Conservation (phyloP, 192 early-diverging fungal species). For the Piromyces sp. region DNA sequence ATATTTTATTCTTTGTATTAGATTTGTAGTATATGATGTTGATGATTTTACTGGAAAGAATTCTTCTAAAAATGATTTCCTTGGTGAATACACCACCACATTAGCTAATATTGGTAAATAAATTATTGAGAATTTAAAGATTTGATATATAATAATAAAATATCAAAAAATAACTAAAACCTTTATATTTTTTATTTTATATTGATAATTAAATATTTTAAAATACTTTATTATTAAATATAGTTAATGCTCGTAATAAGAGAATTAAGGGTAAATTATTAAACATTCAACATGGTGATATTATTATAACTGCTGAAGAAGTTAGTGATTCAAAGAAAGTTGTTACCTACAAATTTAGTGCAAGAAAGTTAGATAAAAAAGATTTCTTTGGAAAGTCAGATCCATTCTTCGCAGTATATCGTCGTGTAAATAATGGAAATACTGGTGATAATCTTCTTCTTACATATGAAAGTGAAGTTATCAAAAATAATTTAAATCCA, state of each 20-base stretch:
- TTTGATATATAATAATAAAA: too few relatives aligned
- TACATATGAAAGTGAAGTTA: not conserved
- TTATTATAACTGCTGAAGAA: constrained; percentile 19
- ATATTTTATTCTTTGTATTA: too few relatives aligned
- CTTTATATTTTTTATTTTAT: not conserved
- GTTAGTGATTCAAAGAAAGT: not conserved
- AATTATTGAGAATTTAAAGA: too few relatives aligned
- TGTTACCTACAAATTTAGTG: not conserved
- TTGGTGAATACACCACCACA: constrained; percentile 12
- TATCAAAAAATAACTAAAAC: too few relatives aligned
- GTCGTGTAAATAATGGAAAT: not conserved
- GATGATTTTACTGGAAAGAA: constrained; percentile 8
- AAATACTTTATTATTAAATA: constrained; percentile 16
- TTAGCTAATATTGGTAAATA: constrained; percentile 9
- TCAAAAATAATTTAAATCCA: not conserved
- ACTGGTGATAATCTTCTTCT: not conserved
- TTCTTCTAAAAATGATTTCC: constrained; percentile 14
- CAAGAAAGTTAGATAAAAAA: not conserved
- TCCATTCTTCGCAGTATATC: not conserved
- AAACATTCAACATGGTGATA: constrained; percentile 14
- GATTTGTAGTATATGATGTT: constrained; percentile 18
- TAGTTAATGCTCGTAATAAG: not conserved
- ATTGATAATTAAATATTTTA: not conserved
- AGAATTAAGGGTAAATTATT: not conserved
- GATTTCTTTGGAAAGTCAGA: not conserved